Percentiles rank a stretch among this genome's conserved stretches.
Conservation (phyloP, 139 green algal species). For the Coelastrella sp. region DNA sequence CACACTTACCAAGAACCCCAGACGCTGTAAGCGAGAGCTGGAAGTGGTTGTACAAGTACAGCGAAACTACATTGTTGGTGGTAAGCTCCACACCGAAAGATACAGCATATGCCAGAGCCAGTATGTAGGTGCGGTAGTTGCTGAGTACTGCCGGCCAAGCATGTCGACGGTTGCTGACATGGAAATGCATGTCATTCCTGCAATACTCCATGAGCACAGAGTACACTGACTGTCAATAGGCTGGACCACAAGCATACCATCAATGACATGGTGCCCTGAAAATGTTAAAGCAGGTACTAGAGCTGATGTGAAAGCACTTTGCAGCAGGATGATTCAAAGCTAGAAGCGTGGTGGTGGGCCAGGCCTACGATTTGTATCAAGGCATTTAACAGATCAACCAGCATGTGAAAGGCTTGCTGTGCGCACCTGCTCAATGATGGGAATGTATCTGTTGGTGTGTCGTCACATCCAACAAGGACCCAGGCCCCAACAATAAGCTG, state of each 20-base stretch:
- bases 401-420: no score
- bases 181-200: conserved; percentile 66
- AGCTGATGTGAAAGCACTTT: no score
- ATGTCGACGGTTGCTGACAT: conserved; percentile 46
- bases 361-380: no score
- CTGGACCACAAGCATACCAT: no score
- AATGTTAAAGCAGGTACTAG: no score
- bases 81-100: conserved; percentile 91
- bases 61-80: conserved; percentile 82
- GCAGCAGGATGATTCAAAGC: no score
- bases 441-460: conserved; percentile 65
- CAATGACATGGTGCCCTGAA: no score
- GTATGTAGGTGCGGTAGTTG: conserved; percentile 81
- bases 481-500: conserved; percentile 81
- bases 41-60: conserved; percentile 85
- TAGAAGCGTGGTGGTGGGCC: no score
- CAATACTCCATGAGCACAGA: no score
- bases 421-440: background rate
- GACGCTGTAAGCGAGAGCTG: conserved; percentile 59
- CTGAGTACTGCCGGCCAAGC: conserved; percentile 20
- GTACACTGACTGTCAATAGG: no score
- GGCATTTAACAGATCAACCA: no score
- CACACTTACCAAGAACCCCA: conserved; percentile 25
- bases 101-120: conserved; percentile 81
- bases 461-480: conserved; percentile 71